Base-by-base conservation (phyloP, 306 rosid genomes). In the Cyamopsis tetragonoloba region DNA sequence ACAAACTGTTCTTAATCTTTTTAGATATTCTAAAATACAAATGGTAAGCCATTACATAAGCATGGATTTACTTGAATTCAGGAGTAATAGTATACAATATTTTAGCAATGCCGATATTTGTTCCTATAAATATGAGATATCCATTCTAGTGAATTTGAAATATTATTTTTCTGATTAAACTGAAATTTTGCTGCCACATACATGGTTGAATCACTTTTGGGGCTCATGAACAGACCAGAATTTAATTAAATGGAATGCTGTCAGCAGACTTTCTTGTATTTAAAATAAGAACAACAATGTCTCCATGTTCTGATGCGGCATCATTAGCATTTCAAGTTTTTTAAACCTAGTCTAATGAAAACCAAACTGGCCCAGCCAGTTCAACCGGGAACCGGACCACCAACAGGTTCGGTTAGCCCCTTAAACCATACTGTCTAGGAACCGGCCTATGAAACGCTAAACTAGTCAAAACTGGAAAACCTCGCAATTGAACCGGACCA, bases 71-170 rank as follows among this genome's bases (percentile, higher is more conserved):
- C 7, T 39, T 41, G 11, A 20, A 62, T 51, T 17, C 64, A 6
- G 5, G 20, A n/a, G 13, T 48, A 61, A 47, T 60, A 14, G 11
- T 3, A 7, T 41, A 39, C 10, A 62, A 44, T 14, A 42, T 30
- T 14, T n/a, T 22, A 53, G 65, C 43, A 30, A 49, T 43, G 19
- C 20, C 49, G 22, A 37, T 19, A 54, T 5, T 17, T 26, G 34
- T 38, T 37, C 50, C 63, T 62, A 22, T 22, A 49, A 48, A 34
- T 24, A 26, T 48, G 34, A 62, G 38, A 72, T 47, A 44, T 71
- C 5, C 42, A 15, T 23, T 22, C 14, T 26, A 7, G 34, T 17
- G 15, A 51, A 26, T 26, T 26, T 17, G 15, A 51, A 26, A 38
- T 26, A 31, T 8, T 51, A 3, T 50, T 61, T 6, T 8, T 5